A percentile compares a stretch with the other conserved stretches of the same genome.
phyloP scores from a whole-genome alignment of 2,329 filamentous ascomycete species.

The Hirsutella thompsonii region DNA sequence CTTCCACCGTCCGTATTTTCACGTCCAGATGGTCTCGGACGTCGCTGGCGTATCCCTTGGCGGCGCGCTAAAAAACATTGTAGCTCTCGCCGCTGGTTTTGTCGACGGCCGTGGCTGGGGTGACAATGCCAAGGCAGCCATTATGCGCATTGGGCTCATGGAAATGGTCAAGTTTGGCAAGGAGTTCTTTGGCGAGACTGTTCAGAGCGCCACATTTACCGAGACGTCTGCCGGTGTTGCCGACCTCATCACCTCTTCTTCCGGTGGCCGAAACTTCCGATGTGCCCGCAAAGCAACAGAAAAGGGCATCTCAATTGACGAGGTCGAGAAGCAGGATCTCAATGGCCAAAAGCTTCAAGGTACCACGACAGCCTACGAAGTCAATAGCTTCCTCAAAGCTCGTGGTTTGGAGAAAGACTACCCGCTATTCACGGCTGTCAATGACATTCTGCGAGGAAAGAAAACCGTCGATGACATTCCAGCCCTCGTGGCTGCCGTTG shows the following conservation, averaged over 20 bases:
- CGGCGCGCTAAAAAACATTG: conserved; percentile 92
- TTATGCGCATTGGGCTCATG: conserved; percentile 90
- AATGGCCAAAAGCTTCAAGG: conserved; percentile 97
- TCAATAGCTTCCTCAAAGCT: conserved; percentile 75
- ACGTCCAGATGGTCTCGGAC: conserved; percentile 84
- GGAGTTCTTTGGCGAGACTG: conserved; percentile 77
- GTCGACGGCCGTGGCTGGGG: conserved; percentile 95
- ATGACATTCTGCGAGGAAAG: conserved; percentile 63
- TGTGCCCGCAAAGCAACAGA: conserved; percentile 83
- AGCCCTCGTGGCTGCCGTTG: conserved; percentile 37
- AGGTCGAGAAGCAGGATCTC: conserved; percentile 79
- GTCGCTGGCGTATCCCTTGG: conserved; percentile 95
- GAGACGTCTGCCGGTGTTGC: conserved; percentile 92
- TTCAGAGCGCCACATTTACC: conserved; percentile 80
- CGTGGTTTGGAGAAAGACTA: conserved; percentile 71
- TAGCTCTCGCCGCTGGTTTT: conserved; percentile 87
- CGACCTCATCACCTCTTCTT: conserved; percentile 89
- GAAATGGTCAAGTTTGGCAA: conserved; percentile 97
- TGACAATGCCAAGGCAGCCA: conserved; percentile 96
- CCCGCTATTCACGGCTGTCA: conserved; percentile 84
- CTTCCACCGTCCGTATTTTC: conserved; percentile 96
- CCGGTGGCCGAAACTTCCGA: conserved; percentile 83
- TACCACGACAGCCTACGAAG: conserved; percentile 81
- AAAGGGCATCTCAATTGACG: conserved; percentile 65
- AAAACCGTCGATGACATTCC: conserved; percentile 74